Evolutionary conservation across 179 eudicot genomes (phyloP), one percentile per base, ranked within the genome.

Genomic region (Drosera spatulata): DNA sequence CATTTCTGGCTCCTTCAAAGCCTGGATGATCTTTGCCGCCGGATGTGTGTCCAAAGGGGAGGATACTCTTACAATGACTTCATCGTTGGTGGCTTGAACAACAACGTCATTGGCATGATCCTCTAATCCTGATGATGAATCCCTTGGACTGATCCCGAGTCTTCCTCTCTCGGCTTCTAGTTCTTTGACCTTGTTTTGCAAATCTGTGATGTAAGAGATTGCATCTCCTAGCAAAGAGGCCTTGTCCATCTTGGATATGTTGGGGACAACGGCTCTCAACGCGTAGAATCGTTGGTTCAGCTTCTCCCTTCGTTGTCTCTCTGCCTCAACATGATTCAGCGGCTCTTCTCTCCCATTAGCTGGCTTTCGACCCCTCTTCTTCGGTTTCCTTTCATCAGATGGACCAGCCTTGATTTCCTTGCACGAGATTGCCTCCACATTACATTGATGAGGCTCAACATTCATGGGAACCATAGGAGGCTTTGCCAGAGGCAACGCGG

Each of bases 241-340:
- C 66, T n/a, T n/a, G n/a, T n/a, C n/a, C n/a, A n/a, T n/a, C n/a
- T n/a, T n/a, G n/a, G n/a, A n/a, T n/a, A n/a, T 86, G 69, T 85
- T 87, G 7, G 97, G 97, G 2, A 90, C 95, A 6, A 93, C 95
- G 0, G 99, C 96, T 58, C 96, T 69, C 41, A 93, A 62, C 0
- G 96, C 96, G 39, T 84, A 93, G 66, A 93, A 93, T 58, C 99
- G 75, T 66, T 86, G 99, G 76, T 90, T 90, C 2, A 90, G 75
- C 71, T 90, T 90, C 78, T 87, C 97, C 38, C 97, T 61, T n/a
- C 97, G 66, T 66, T 82, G 93, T 39, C 97, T 58, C 75, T 90
- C 97, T 0, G 97, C 97, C 53, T 90, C 97, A 0, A 90, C 97
- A 15, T 90, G 97, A 46, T 90, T 87, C 97, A n/a, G n/a, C n/a